Percentiles rank a stretch among this genome's conserved stretches.
Conservation (phyloP, 306 rosid genomes). For the Trifolium fragiferum region DNA sequence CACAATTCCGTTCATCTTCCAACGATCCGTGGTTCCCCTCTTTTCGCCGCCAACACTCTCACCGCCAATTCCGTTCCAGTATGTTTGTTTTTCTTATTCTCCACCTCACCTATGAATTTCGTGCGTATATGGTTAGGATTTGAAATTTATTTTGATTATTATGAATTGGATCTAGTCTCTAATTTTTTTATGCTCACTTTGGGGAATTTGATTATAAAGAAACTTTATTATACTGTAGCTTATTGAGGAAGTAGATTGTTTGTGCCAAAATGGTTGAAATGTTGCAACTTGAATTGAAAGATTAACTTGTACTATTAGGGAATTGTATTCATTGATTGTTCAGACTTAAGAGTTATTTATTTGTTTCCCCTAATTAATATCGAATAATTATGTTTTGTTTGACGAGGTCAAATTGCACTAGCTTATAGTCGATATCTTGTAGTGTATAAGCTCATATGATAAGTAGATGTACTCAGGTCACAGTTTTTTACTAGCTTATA, state of each 20-base stretch:
- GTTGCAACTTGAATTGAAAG: background rate
- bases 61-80: constrained; percentile 69
- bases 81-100: background rate
- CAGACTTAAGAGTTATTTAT: background rate
- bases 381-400: background rate
- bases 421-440: background rate
- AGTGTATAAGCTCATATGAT: too few relatives aligned
- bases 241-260: background rate
- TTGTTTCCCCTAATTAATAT: background rate
- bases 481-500: background rate
- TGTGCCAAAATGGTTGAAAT: background rate
- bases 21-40: constrained; percentile 43
- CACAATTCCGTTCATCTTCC: constrained; percentile 28
- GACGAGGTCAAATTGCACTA: too few relatives aligned
- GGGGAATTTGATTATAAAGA: background rate
- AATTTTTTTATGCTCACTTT: background rate
- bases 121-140: constrained; percentile 13
- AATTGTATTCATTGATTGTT: constrained; percentile 1
- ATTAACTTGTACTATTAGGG: background rate
- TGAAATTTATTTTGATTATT: background rate
- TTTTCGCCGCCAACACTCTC: constrained; percentile 53
- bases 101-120: too few relatives aligned
- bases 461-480: background rate
- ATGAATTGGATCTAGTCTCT: background rate
- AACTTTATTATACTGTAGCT: constrained; percentile 1